These are phyloP conservation scores for Elasticomyces elasticus DNA, from an alignment of 495 filamentous ascomycete genomes.

Conservation along the genomic window DNA sequence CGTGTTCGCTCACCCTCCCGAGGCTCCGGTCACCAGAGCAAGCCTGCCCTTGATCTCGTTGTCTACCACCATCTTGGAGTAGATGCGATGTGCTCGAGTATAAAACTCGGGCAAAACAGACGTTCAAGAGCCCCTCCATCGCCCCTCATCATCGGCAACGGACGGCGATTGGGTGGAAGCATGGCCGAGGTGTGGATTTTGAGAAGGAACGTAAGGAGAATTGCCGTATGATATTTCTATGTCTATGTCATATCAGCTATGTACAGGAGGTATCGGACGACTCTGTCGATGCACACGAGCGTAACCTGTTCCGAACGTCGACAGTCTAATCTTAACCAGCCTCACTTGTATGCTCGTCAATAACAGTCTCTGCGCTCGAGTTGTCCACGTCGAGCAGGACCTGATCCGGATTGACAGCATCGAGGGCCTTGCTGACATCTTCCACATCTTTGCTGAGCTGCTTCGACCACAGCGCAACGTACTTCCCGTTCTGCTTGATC, in stretches of 20 bases:
- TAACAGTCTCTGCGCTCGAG: background rate
- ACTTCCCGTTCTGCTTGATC: slow-evolving; percentile 18
- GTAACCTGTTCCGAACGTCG: too few relatives aligned
- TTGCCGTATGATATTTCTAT: background rate
- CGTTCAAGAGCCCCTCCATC: background rate
- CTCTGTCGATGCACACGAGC: too few relatives aligned
- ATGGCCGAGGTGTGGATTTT: too few relatives aligned
- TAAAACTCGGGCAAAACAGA: background rate
- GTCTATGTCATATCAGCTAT: background rate
- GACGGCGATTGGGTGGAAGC: background rate
- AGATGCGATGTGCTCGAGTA: background rate
- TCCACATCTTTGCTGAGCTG: slow-evolving; percentile 19
- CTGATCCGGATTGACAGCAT: background rate
- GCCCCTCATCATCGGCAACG: background rate
- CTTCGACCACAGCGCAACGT: slow-evolving; percentile 20
- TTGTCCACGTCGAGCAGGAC: background rate
- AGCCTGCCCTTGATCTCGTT: slow-evolving; percentile 50
- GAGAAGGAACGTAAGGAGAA: background rate
- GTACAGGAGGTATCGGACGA: too few relatives aligned
- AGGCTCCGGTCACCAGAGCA: slow-evolving; percentile 56
- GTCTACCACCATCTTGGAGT: slow-evolving; percentile 21
- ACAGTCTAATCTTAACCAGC: too few relatives aligned
- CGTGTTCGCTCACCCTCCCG: slow-evolving; percentile 44
- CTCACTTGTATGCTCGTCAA: background rate
- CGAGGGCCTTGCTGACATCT: slow-evolving; percentile 6